A percentile compares a stretch with the other conserved stretches of the same genome.
Evolutionary conservation across 805 yeast genomes (phyloP).

Genomic region (Hemisphaericaspora nanyangensis): DNA sequence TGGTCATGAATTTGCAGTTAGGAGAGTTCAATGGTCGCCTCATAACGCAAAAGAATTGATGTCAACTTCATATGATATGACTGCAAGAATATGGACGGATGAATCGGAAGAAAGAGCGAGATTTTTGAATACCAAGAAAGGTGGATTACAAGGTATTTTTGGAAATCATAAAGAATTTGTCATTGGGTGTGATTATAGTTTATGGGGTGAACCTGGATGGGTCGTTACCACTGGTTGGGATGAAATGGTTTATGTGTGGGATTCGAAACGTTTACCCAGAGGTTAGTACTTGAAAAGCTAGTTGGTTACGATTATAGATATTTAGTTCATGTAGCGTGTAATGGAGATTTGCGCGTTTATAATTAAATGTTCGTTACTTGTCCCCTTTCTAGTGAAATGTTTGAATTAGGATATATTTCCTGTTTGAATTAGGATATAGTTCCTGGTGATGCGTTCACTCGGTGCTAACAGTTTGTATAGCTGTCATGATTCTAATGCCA

Average conservation of each 20-base stretch:
- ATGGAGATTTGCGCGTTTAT: too few relatives aligned
- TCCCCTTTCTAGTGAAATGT: too few relatives aligned
- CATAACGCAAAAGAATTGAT: constrained; percentile 68
- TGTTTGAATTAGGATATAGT: too few relatives aligned
- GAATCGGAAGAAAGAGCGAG: constrained; percentile 55
- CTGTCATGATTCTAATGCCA: too few relatives aligned
- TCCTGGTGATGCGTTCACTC: too few relatives aligned
- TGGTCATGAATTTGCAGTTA: constrained; percentile 88
- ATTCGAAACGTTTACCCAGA: constrained; percentile 44
- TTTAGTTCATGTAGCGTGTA: too few relatives aligned
- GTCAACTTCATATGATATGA: constrained; percentile 89
- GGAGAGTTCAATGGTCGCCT: constrained; percentile 86
- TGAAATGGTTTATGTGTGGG: constrained; percentile 90
- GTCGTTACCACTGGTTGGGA: constrained; percentile 96
- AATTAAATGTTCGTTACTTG: too few relatives aligned
- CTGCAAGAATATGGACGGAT: constrained; percentile 82
- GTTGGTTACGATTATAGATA: too few relatives aligned
- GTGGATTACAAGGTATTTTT: constrained; percentile 58
- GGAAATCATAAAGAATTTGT: constrained; percentile 81
- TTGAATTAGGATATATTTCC: too few relatives aligned
- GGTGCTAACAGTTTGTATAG: too few relatives aligned
- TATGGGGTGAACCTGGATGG: constrained; percentile 97
- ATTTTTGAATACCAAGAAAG: constrained; percentile 35
- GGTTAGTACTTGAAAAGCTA: too few relatives aligned
- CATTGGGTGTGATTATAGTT: constrained; percentile 89